phyloP scores from a whole-genome alignment of 345 rosid species.

The Mallotus nudiflorus region DNA sequence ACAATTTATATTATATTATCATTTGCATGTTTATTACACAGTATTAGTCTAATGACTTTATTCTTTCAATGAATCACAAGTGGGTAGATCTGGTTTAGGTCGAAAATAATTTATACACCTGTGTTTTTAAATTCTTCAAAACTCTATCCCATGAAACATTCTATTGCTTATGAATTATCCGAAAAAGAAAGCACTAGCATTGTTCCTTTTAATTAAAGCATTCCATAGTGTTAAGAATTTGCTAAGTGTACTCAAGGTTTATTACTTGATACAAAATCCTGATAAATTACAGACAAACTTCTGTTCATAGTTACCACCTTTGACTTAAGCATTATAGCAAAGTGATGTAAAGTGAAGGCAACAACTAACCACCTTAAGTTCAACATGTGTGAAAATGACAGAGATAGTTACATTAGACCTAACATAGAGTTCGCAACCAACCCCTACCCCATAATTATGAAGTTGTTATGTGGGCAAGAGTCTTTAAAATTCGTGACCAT shows the following conservation, averaged over 20 bases:
- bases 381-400: not conserved
- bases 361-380: too few species aligned
- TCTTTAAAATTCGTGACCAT: too few species aligned
- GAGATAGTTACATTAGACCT: not conserved
- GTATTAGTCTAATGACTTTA: not conserved
- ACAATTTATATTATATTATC: slow-evolving; percentile 18
- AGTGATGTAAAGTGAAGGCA: not conserved
- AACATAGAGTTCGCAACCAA: not conserved
- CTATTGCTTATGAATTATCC: too few species aligned
- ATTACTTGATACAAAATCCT: not conserved
- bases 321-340: not conserved
- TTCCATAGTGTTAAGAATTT: not conserved
- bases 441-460: too few species aligned
- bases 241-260: not conserved
- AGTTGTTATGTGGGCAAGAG: too few species aligned
- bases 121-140: too few species aligned
- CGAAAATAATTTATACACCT: too few species aligned
- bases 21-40: not conserved
- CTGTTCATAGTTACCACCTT: not conserved
- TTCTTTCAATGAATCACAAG: slow-evolving; percentile 17
- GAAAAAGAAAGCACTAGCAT: too few species aligned
- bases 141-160: too few species aligned
- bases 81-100: slow-evolving; percentile 13
- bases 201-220: not conserved
- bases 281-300: not conserved